Percentiles rank a stretch among this genome's conserved stretches.
These are phyloP conservation scores for Venturia effusa DNA, from an alignment of 2,329 filamentous ascomycete genomes.

Conservation along the genomic window DNA sequence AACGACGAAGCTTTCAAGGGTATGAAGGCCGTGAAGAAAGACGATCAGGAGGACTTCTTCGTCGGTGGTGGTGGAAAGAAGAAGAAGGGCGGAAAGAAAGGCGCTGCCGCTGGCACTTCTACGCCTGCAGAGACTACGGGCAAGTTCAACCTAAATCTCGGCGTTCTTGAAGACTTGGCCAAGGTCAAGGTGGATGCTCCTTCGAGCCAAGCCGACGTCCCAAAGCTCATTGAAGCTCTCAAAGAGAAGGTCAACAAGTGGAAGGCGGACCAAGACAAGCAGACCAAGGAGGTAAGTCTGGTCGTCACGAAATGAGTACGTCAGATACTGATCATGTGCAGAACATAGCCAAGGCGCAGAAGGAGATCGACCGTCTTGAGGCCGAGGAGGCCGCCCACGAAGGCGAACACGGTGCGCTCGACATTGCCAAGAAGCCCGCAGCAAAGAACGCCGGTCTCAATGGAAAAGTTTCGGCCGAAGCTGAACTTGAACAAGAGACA, in stretches of 20 bases:
- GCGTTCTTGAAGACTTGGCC: conserved; percentile 81
- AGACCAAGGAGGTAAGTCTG: conserved; percentile 75
- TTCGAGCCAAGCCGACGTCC: conserved; percentile 73
- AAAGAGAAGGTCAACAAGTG: conserved; percentile 84
- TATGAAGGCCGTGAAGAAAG: conserved; percentile 72
- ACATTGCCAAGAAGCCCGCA: conserved; percentile 43
- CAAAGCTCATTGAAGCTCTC: conserved; percentile 72
- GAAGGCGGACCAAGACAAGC: conserved; percentile 79
- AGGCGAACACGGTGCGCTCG: conserved; percentile 42
- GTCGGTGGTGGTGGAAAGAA: conserved; percentile 63
- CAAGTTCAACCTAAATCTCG: conserved; percentile 79
- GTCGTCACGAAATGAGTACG: neutral
- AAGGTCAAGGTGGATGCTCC: conserved; percentile 81
- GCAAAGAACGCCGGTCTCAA: conserved; percentile 42
- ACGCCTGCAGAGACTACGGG: conserved; percentile 39
- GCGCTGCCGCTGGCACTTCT: conserved; percentile 33
- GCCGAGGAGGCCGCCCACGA: conserved; percentile 52
- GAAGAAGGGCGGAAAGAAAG: conserved; percentile 57
- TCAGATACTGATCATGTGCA: conserved; percentile 28
- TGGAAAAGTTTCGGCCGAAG: conserved; percentile 39
- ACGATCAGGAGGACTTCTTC: conserved; percentile 78
- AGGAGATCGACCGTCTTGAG: conserved; percentile 79
- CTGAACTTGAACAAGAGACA: conserved; percentile 46
- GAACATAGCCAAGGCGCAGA: conserved; percentile 96
- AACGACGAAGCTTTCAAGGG: conserved; percentile 80